Evolutionary conservation across 148 eudicot genomes (phyloP), one percentile per base, ranked within the genome.

Genomic region (Mesembryanthemum crystallinum): DNA sequence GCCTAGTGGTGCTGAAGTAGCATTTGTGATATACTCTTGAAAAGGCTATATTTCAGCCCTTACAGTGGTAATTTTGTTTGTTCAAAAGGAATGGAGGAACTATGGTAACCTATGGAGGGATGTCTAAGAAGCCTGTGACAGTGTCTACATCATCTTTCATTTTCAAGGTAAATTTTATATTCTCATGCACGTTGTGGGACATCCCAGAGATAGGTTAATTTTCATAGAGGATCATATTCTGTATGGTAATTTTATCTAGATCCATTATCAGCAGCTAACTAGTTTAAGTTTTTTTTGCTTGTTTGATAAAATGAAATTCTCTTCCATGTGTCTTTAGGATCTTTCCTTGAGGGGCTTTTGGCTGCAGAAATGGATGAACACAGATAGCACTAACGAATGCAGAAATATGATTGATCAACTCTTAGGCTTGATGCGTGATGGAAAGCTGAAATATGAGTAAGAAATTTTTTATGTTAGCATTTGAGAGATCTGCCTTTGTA

Each of bases 21-120:
- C 42, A 49, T 25, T 70, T 30, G 43, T 23, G 29, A 7, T 67
- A 10, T 54, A 29, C 74, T 43, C 17, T 32, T 15, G n/a, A 45
- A 21, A 17, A 33, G 33, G 7, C 12, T 45, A 27, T 39, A 12
- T 69, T 43, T 39, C 62, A 65, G 55, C 63, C 25, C 8, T 73
- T 73, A 74, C 35, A 35, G 5, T 37, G 71, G 23, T 61, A 17
- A 6, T 32, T 68, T 45, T 67, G 42, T 63, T 7, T 71, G 24
- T 28, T 74, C 58, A 35, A 18, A 82, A 94, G 98, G 88, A 86
- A 78, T 57, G 90, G 97, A 60, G 98, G 97, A 80, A 95, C 94
- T 63, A 95, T 95, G 98, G 98, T 95, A 61, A 95, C 98, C 60
- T 95, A 95, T 71, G 98, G 98, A 63, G 98, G 98, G 73, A 95